Percentiles rank a stretch among this genome's conserved stretches.
Conservation (phyloP, 768 basidiomycete species). For the Leccinum barrowsii region DNA sequence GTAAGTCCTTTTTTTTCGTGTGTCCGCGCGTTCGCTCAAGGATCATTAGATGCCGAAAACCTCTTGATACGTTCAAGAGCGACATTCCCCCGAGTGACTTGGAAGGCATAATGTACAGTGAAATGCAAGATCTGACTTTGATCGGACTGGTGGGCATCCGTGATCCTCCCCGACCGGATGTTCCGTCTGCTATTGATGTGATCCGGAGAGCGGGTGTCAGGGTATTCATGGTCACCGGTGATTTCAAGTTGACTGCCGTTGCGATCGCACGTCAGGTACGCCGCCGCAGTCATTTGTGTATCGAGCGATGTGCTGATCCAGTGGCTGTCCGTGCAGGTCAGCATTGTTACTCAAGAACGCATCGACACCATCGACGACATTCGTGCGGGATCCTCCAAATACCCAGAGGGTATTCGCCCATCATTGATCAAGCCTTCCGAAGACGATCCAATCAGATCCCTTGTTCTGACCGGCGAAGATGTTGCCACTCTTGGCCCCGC, state of each 20-base stretch:
- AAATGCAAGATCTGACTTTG: constrained; percentile 39
- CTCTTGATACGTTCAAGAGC: constrained; percentile 23
- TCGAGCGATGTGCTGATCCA: neutral
- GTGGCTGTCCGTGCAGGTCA: constrained; percentile 28
- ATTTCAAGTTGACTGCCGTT: constrained; percentile 50
- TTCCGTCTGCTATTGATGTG: constrained; percentile 42
- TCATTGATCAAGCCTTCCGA: constrained; percentile 34
- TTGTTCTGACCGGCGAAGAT: constrained; percentile 46
- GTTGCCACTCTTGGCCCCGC: constrained; percentile 32
- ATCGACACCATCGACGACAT: constrained; percentile 35
- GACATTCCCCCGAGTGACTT: constrained; percentile 28
- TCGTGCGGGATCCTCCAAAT: constrained; percentile 17
- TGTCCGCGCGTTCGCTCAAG: neutral
- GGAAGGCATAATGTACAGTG: constrained; percentile 39
- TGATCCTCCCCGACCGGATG: constrained; percentile 53
- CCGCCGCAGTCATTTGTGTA: constrained; percentile 7
- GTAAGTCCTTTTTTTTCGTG: constrained; percentile 9
- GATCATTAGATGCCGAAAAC: constrained; percentile 28
- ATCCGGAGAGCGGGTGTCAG: constrained; percentile 50
- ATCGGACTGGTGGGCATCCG: constrained; percentile 52
- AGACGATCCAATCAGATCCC: constrained; percentile 36
- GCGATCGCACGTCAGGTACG: constrained; percentile 46
- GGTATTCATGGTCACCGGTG: constrained; percentile 57
- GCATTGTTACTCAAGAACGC: constrained; percentile 38
- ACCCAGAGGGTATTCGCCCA: constrained; percentile 12